These are phyloP conservation scores for Boletus subcaerulescens DNA, from an alignment of 768 basidiomycete genomes.

Conservation along the genomic window DNA sequence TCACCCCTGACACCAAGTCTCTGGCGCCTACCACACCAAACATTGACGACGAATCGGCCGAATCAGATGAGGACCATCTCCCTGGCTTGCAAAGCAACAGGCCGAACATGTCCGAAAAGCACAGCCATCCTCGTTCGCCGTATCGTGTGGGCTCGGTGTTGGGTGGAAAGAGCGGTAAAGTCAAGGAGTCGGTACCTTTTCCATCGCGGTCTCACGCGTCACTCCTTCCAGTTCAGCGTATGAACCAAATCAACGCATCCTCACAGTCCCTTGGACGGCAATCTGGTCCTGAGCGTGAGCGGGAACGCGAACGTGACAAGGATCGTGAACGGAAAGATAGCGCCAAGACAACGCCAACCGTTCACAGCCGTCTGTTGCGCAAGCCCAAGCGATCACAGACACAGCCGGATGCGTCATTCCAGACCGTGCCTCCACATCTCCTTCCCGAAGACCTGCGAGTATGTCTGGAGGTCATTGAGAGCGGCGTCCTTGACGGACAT, in stretches of 20 bases:
- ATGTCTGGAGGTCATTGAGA: slow-evolving; percentile 84
- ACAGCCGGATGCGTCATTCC: slow-evolving; percentile 42
- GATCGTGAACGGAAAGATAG: slow-evolving; percentile 49
- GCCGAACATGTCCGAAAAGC: slow-evolving; percentile 40
- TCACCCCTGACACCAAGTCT: slow-evolving; percentile 49
- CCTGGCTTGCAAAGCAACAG: slow-evolving; percentile 22
- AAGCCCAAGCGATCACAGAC: slow-evolving; percentile 69
- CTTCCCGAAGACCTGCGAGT: slow-evolving; percentile 84
- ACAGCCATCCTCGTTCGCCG: slow-evolving; percentile 73
- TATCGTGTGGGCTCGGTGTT: slow-evolving; percentile 53
- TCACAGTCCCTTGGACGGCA: slow-evolving; percentile 77
- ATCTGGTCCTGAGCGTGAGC: slow-evolving; percentile 47
- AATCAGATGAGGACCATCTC: slow-evolving; percentile 65
- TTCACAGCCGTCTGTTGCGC: slow-evolving; percentile 51
- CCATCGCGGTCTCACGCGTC: slow-evolving; percentile 80
- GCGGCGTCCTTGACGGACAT: slow-evolving; percentile 88
- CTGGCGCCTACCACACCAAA: slow-evolving; percentile 47
- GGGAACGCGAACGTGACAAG: slow-evolving; percentile 38
- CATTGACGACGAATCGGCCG: slow-evolving; percentile 72
- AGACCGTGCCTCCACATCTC: slow-evolving; percentile 66
- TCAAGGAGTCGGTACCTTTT: slow-evolving; percentile 60
- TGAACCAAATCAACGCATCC: slow-evolving; percentile 52
- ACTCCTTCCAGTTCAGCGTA: slow-evolving; percentile 59
- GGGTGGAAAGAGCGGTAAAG: slow-evolving; percentile 39
- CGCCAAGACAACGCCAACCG: slow-evolving; percentile 33